Evolutionary conservation across 2,329 filamentous ascomycete species (phyloP).

Genomic region (Botrytis pseudocinerea): DNA sequence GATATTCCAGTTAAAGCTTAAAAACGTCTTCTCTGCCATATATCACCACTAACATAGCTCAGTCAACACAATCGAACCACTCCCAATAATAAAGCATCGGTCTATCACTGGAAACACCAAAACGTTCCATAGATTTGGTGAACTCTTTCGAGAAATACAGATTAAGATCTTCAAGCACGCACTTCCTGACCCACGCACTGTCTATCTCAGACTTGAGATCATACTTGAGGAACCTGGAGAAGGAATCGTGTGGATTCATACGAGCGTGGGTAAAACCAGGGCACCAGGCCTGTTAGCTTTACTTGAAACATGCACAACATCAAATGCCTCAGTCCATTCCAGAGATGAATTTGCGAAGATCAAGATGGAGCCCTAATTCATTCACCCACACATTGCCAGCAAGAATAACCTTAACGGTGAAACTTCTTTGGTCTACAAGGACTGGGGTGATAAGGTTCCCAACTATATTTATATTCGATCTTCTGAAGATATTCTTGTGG

Average conservation of each 20-base stretch:
- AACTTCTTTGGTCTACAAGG: background rate
- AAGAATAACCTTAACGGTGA: too few species aligned
- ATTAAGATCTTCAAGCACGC: background rate
- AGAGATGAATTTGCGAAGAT: background rate
- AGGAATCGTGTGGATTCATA: fast-evolving
- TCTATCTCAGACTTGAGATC: background rate
- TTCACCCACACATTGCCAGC: background rate
- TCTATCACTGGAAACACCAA: background rate
- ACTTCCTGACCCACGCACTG: background rate
- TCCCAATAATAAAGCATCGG: background rate
- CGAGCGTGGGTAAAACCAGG: background rate
- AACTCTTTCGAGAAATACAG: background rate
- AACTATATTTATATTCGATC: background rate
- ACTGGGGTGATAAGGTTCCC: background rate
- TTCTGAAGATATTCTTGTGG: background rate
- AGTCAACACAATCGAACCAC: background rate
- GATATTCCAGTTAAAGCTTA: background rate
- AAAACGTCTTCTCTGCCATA: background rate
- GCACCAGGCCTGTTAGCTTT: background rate
- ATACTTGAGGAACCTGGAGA: background rate
- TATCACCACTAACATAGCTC: background rate
- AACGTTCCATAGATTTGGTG: background rate
- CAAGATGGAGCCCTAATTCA: background rate
- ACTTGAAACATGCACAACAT: background rate
- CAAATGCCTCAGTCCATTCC: background rate